A percentile compares a stretch with the other conserved stretches of the same genome.
These are phyloP conservation scores for Samsoniella hepiali DNA, from an alignment of 2,329 filamentous ascomycete genomes.

Conservation along the genomic window DNA sequence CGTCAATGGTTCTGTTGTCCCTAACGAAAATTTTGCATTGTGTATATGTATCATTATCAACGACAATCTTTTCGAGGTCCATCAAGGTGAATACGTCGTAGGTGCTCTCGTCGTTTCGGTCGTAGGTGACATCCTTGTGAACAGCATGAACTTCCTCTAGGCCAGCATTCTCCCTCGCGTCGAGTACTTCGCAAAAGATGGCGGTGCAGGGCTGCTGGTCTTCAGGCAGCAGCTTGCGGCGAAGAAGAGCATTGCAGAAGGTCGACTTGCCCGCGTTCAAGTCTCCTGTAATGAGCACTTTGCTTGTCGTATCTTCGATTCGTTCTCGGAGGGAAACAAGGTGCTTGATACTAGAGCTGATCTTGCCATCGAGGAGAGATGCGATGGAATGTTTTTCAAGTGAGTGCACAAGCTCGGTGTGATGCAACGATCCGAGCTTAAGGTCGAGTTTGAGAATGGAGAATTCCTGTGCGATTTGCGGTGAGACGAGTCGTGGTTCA, in stretches of 20 bases:
- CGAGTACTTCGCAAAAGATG: conserved; percentile 96
- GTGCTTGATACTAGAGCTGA: conserved; percentile 89
- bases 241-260: conserved; percentile 94
- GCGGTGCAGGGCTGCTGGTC: conserved; percentile 98
- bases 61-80: conserved; percentile 83
- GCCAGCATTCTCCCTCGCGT: conserved; percentile 84
- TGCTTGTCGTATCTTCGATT: conserved; percentile 96
- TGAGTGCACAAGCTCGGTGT: conserved; percentile 89
- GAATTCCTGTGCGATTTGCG: conserved; percentile 92
- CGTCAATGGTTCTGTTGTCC: conserved; percentile 82
- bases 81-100: conserved; percentile 80
- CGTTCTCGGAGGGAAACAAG: conserved; percentile 81
- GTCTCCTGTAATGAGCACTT: conserved; percentile 93
- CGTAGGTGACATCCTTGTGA: conserved; percentile 74
- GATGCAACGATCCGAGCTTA: conserved; percentile 81
- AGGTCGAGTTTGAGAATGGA: conserved; percentile 93
- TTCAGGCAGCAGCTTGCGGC: conserved; percentile 88
- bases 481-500: conserved; percentile 82
- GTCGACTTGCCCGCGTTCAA: conserved; percentile 97
- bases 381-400: conserved; percentile 90
- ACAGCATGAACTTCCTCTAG: conserved; percentile 95
- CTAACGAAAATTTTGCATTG: conserved; percentile 97
- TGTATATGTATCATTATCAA: conserved; percentile 82
- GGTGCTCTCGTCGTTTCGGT: conserved; percentile 87
- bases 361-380: conserved; percentile 86